Conservation (phyloP, 2,329 filamentous ascomycete species). For the Phaeosphaeria sp. region DNA sequence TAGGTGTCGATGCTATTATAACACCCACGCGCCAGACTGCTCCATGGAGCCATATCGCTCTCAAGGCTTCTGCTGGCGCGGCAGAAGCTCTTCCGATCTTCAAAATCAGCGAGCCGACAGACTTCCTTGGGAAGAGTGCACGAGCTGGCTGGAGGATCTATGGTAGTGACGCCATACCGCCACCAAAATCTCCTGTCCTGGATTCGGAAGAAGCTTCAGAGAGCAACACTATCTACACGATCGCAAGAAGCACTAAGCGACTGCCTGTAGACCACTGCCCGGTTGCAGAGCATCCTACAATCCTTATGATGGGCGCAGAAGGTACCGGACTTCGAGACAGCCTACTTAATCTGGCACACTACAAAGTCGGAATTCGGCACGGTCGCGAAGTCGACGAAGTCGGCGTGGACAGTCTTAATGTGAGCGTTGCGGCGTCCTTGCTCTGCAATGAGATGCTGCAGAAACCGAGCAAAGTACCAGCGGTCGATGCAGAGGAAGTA, state of each 20-base stretch:
- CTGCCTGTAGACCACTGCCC: constrained; percentile 34
- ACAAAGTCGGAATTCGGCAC: constrained; percentile 67
- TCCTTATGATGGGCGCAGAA: constrained; percentile 71
- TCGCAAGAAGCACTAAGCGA: constrained; percentile 25
- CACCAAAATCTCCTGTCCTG: constrained; percentile 1
- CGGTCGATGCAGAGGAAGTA: constrained; percentile 16
- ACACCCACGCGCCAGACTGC: constrained; percentile 76
- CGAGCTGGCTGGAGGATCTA: constrained; percentile 82
- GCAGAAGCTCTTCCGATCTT: constrained; percentile 81
- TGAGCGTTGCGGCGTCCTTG: constrained; percentile 84
- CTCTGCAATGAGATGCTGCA: constrained; percentile 74
- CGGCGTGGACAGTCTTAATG: constrained; percentile 87
- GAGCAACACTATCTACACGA: constrained; percentile 32
- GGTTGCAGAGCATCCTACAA: constrained; percentile 63
- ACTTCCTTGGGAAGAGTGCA: constrained; percentile 74
- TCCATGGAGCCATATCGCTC: constrained; percentile 74
- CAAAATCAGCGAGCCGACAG: constrained; percentile 68
- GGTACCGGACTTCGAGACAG: constrained; percentile 34
- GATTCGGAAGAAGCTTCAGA: constrained; percentile 27
- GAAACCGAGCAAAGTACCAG: constrained; percentile 26
- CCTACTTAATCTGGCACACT: constrained; percentile 65
- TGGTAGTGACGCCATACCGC: constrained; percentile 64
- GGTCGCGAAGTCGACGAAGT: constrained; percentile 56
- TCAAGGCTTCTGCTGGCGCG: constrained; percentile 89
- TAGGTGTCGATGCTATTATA: constrained; percentile 85